Conservation (phyloP, 352 stramenopile species). For the Albugo laibachii region DNA sequence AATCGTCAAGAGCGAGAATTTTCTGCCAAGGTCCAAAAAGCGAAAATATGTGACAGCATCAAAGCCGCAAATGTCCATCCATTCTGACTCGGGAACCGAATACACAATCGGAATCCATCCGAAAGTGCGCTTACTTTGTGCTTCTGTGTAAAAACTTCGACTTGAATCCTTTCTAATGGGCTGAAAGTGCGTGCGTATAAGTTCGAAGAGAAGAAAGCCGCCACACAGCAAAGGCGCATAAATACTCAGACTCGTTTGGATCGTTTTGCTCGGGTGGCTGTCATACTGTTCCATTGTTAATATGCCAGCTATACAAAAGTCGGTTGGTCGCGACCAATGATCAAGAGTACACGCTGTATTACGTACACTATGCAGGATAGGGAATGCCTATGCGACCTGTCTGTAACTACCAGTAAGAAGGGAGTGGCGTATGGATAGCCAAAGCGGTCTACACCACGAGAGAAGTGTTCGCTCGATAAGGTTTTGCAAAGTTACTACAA, state of each 20-base stretch:
- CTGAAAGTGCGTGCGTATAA: constrained; percentile 26
- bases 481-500: too few species aligned
- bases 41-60: constrained; percentile 58
- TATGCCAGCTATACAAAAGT: too few species aligned
- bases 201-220: constrained; percentile 39
- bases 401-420: too few species aligned
- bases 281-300: neutral
- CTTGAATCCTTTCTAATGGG: constrained; percentile 13
- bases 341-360: too few species aligned
- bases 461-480: too few species aligned
- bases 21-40: constrained; percentile 41
- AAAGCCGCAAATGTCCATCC: constrained; percentile 46
- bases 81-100: constrained; percentile 29
- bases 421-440: too few species aligned
- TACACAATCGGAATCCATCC: constrained; percentile 27
- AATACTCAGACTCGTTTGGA: constrained; percentile 43
- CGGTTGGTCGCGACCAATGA: too few species aligned
- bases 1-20: constrained; percentile 38
- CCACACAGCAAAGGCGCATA: constrained; percentile 30
- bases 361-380: too few species aligned
- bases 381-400: too few species aligned
- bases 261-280: constrained; percentile 42
- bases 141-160: constrained; percentile 10
- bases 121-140: constrained; percentile 11
- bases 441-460: too few species aligned